These are phyloP conservation scores for Ambrosiella beaveri DNA, from an alignment of 2,329 filamentous ascomycete genomes.

Conservation along the genomic window DNA sequence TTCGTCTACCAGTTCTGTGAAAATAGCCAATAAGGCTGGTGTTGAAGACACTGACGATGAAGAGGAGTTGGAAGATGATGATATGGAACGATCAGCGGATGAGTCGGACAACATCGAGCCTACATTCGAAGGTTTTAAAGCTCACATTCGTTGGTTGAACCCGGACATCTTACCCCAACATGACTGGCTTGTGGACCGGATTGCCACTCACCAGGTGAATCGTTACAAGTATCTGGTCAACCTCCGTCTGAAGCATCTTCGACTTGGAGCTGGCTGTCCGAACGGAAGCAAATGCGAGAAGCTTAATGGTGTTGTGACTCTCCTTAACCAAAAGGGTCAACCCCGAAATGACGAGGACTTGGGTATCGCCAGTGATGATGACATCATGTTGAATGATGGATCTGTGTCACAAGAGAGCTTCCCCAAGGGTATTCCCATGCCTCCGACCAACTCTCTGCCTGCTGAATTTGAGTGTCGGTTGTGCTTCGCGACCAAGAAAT, in stretches of 20 bases:
- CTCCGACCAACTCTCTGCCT: conserved; percentile 58
- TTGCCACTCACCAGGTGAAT: conserved; percentile 62
- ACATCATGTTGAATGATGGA: conserved; percentile 51
- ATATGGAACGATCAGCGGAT: conserved; percentile 42
- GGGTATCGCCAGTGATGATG: conserved; percentile 31
- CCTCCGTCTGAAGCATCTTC: conserved; percentile 51
- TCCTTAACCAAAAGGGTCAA: conserved; percentile 43
- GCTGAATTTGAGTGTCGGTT: conserved; percentile 81
- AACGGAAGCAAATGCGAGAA: conserved; percentile 46
- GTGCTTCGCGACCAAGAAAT: conserved; percentile 71
- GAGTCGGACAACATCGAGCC: conserved; percentile 50
- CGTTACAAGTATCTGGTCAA: conserved; percentile 65
- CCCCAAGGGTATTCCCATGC: conserved; percentile 63
- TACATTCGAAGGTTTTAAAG: conserved; percentile 57
- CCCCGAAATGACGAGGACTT: conserved; percentile 39
- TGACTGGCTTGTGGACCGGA: conserved; percentile 50
- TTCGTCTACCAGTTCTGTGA: not conserved
- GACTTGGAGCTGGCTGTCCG: conserved; percentile 42
- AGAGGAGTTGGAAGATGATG: conserved; percentile 42
- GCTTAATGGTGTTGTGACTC: conserved; percentile 46
- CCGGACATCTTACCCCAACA: conserved; percentile 43
- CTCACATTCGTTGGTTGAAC: conserved; percentile 57
- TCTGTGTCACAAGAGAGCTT: conserved; percentile 57
- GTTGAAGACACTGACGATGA: conserved; percentile 39
- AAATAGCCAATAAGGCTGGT: not conserved